Evolutionary conservation across 2,329 filamentous ascomycete species (phyloP).

Genomic region (Tolypocladium paradoxum): DNA sequence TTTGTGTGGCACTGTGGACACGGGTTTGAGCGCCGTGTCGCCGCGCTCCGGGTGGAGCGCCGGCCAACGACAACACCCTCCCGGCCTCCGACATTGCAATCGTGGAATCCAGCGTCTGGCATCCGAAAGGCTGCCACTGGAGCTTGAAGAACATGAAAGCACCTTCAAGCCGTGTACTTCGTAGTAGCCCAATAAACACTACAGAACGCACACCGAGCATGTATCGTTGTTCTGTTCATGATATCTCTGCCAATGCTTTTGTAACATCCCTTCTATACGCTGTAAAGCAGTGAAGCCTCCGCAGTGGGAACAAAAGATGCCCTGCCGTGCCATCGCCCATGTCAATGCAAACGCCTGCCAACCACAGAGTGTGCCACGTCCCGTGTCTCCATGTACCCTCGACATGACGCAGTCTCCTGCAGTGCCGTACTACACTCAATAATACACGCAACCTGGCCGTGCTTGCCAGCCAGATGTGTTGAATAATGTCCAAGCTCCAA

Average conservation of each 20-base stretch:
- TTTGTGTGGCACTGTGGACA: too few relatives aligned
- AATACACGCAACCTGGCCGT: neutral
- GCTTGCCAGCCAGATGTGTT: neutral
- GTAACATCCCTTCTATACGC: slow-evolving; percentile 11
- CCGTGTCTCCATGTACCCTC: neutral
- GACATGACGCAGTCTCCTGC: neutral
- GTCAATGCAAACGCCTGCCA: slow-evolving; percentile 3
- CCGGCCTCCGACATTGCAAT: too few relatives aligned
- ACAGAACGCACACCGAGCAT: too few relatives aligned
- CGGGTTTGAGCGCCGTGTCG: too few relatives aligned
- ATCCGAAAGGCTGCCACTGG: too few relatives aligned
- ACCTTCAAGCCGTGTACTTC: too few relatives aligned
- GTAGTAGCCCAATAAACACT: too few relatives aligned
- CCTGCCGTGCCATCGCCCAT: neutral
- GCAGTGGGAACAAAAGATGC: neutral
- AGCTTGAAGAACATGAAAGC: too few relatives aligned
- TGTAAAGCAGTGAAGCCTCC: slow-evolving; percentile 1
- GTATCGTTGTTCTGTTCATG: slow-evolving; percentile 1
- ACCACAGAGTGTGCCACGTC: neutral
- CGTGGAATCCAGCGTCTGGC: too few relatives aligned
- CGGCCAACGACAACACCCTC: too few relatives aligned
- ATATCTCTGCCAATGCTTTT: slow-evolving; percentile 12
- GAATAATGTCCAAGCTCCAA: neutral
- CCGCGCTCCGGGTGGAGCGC: too few relatives aligned
- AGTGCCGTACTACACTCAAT: neutral